Base-by-base conservation (phyloP, 2,329 filamentous ascomycete genomes). In the Trichophyton rubrum region DNA sequence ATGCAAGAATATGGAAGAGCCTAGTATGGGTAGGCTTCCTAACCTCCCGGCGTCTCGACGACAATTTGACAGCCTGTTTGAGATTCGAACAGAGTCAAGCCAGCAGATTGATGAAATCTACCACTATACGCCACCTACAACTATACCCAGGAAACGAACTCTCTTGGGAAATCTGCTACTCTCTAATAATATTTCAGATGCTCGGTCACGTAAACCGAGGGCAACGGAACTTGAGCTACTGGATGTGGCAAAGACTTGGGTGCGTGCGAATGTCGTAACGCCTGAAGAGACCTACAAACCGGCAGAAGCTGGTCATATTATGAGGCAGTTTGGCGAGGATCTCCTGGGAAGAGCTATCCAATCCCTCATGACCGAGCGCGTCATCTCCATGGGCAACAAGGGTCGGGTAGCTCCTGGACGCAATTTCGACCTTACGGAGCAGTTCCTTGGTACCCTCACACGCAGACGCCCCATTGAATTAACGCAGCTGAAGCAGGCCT, bases 221-320 rank as follows among this genome's bases (percentile, higher is more conserved):
- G 30, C 53, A 51, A 53, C 61, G 62, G 20, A 67, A 67, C 35
- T 68, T 13, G 62, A 67, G 17, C 66, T 67, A 9, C 64, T 76
- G 2, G 71, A 74, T 3, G 66, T 71, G 6, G 75, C 73, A 41
- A 78, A 77, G 66, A 73, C 73, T n/a, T 80, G 75, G 75, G 71
- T 78, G 53, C 74, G 78, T 11, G 75, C 78, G 20, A 79, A 78
- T 45, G 67, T 78, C 30, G 67, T 78, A 38, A 77, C 77, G 0
- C 69, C 73, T 1, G 72, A 77, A 55, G 70, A 74, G 20, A 69
- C 66, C 1, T 80, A 78, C 63, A 64, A 73, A 41, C 65, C 74
- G 0, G 61, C 60, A 3, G 67, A 73, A n/a, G 76, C 77, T 60
- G 62, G 67, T 20, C 40, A 72, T 64, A 66, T 70, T 60, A 64